Conservation (phyloP, 345 rosid genomes). For the Salix exigua region DNA sequence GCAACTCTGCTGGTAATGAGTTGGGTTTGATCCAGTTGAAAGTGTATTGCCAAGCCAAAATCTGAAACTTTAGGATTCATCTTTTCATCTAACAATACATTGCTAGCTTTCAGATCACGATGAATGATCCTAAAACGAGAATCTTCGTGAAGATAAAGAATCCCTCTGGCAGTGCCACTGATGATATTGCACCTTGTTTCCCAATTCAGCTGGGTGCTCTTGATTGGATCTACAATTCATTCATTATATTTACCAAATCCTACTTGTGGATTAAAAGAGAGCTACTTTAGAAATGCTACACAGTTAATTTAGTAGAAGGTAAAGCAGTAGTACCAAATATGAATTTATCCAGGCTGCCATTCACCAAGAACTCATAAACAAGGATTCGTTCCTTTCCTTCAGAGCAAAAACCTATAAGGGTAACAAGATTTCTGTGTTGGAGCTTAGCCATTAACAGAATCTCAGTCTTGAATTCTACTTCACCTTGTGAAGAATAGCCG, state of each 20-base stretch:
- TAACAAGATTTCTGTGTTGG: not conserved
- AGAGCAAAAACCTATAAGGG: not conserved
- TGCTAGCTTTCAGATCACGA: not conserved
- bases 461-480: not conserved
- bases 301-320: too few species aligned
- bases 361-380: not conserved
- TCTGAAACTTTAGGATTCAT: not conserved
- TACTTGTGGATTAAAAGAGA: too few species aligned
- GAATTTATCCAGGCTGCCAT: not conserved
- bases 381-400: not conserved
- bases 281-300: too few species aligned
- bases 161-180: conserved; percentile 1
- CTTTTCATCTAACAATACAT: not conserved
- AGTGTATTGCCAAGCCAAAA: not conserved
- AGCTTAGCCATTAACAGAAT: not conserved
- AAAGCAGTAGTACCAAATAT: not conserved
- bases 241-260: too few species aligned
- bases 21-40: not conserved
- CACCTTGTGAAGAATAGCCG: not conserved
- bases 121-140: conserved; percentile 11
- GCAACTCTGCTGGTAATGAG: not conserved
- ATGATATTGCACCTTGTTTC: conserved; percentile 14
- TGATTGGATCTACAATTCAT: not conserved
- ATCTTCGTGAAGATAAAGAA: conserved; percentile 10
- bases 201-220: not conserved